Conservation (phyloP, 148 eudicot genomes). For the Amaranthus hypochondriacus region DNA sequence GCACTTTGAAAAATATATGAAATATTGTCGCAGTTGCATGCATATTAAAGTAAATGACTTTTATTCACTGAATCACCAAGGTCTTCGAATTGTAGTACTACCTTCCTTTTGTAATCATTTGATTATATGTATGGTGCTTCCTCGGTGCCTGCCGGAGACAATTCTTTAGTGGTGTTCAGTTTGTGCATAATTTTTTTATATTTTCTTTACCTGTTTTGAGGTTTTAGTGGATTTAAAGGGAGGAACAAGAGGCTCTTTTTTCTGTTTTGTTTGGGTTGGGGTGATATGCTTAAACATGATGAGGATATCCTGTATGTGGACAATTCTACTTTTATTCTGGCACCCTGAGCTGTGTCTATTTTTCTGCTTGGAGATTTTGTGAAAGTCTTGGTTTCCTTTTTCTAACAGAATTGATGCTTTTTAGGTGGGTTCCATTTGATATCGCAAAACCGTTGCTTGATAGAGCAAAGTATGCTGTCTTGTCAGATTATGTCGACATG, state of each 20-base stretch:
- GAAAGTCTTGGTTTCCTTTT: slow-evolving; percentile 3
- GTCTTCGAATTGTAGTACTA: not conserved
- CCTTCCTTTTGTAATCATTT: not conserved
- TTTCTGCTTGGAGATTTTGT: not conserved
- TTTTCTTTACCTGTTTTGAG: not conserved
- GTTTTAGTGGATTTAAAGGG: not conserved
- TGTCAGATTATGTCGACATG: slow-evolving; percentile 52
- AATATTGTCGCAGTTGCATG: not conserved
- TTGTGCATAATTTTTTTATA: not conserved
- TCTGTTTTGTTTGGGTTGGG: not conserved
- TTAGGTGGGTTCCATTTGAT: slow-evolving; percentile 77
- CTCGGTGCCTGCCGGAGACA: not conserved
- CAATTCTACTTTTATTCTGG: not conserved
- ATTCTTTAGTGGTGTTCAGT: not conserved
- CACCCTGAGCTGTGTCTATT: not conserved
- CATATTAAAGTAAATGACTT: not conserved
- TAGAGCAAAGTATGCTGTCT: slow-evolving; percentile 47
- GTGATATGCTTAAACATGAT: slow-evolving; percentile 1
- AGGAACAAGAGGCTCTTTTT: not conserved
- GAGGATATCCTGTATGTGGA: not conserved
- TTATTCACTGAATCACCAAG: not conserved
- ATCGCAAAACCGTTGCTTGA: slow-evolving; percentile 69
- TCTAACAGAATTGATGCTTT: slow-evolving; percentile 7
- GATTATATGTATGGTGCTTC: not conserved
- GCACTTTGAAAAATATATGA: not conserved